Percentiles rank a stretch among this genome's conserved stretches.
Evolutionary conservation across 768 basidiomycete genomes (phyloP).

Genomic region (Lentinula lateritia): DNA sequence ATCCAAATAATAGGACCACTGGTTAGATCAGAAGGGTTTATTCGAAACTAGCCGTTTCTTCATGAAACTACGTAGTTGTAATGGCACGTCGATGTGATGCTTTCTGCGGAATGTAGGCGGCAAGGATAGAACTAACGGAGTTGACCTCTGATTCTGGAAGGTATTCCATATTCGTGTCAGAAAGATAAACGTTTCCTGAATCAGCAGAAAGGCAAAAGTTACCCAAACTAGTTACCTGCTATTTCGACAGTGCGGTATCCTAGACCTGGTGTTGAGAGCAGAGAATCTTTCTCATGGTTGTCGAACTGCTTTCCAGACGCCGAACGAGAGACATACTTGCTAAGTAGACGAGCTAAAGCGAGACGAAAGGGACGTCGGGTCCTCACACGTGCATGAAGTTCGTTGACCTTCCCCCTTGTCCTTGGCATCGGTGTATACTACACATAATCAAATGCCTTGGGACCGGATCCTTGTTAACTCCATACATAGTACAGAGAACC

Average conservation of each 20-base stretch:
- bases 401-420: background rate
- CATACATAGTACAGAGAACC: background rate
- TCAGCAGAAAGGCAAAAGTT: background rate
- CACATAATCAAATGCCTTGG: background rate
- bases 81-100: conserved; percentile 3
- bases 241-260: too few relatives aligned
- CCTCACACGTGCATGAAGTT: background rate
- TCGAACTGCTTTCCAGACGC: too few relatives aligned
- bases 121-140: background rate
- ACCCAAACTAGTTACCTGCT: background rate
- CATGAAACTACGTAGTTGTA: background rate
- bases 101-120: conserved; percentile 2
- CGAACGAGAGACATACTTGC: too few relatives aligned
- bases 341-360: too few relatives aligned
- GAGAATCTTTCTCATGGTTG: too few relatives aligned
- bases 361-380: background rate
- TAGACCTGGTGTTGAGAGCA: too few relatives aligned
- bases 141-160: background rate
- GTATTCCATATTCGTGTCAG: background rate
- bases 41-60: background rate
- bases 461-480: background rate
- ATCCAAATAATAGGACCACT: background rate
- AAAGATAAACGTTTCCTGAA: background rate
- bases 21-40: background rate
- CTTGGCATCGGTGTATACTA: background rate